Evolutionary conservation across 2,329 filamentous ascomycete genomes (phyloP).

Genomic region (Xylariaceae sp.): DNA sequence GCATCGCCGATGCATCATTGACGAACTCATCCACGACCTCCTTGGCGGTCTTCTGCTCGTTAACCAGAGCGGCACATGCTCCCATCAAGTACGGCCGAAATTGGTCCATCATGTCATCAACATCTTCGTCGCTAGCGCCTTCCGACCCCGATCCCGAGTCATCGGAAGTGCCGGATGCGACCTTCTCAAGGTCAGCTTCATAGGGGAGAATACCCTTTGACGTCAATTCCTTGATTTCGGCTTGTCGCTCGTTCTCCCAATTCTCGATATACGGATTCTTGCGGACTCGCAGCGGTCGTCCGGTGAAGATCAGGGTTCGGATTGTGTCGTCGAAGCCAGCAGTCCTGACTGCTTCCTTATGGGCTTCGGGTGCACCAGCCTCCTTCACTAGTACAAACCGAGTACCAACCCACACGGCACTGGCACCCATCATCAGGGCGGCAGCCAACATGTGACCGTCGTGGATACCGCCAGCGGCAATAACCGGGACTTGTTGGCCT

Average conservation of each 20-base stretch:
- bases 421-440: conserved; percentile 88
- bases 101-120: conserved; percentile 89
- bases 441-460: conserved; percentile 90
- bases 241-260: conserved; percentile 90
- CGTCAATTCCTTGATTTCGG: conserved; percentile 92
- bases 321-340: conserved; percentile 94
- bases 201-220: conserved; percentile 89
- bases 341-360: conserved; percentile 94
- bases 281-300: conserved; percentile 89
- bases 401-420: conserved; percentile 94
- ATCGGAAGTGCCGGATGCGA: conserved; percentile 54
- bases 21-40: conserved; percentile 95
- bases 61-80: conserved; percentile 91
- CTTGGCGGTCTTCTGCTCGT: conserved; percentile 90
- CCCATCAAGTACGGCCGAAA: conserved; percentile 66
- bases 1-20: conserved; percentile 70
- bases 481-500: conserved; percentile 83
- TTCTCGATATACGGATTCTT: conserved; percentile 92
- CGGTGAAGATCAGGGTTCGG: conserved; percentile 98
- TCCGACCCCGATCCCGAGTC: conserved; percentile 67
- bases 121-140: conserved; percentile 64
- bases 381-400: conserved; percentile 93
- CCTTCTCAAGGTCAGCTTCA: conserved; percentile 88
- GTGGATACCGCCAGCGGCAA: conserved; percentile 92
- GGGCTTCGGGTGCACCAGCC: conserved; percentile 87